phyloP scores from a whole-genome alignment of 306 rosid genomes.

The Aeschynomene evenia region DNA sequence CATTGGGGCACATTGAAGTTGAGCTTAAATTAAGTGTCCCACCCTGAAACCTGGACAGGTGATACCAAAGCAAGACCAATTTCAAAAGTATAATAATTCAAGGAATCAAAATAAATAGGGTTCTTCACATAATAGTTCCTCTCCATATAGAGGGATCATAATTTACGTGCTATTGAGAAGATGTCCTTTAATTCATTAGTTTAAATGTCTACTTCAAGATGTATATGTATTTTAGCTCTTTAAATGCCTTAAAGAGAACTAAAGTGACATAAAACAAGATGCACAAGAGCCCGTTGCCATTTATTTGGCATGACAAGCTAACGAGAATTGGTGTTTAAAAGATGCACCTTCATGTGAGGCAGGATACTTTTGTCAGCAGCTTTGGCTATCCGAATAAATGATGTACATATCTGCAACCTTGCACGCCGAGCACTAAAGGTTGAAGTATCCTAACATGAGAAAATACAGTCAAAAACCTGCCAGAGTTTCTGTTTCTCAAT shows the following conservation, averaged over 20 bases:
- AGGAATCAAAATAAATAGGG: constrained; percentile 17
- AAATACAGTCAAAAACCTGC: constrained; percentile 31
- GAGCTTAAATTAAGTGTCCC: background rate
- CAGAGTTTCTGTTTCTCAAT: constrained; percentile 18
- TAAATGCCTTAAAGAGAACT: background rate
- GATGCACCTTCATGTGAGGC: constrained; percentile 95
- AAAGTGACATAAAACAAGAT: background rate
- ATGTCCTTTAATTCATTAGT: background rate
- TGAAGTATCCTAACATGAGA: constrained; percentile 67
- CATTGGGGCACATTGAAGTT: background rate
- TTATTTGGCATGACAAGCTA: constrained; percentile 19
- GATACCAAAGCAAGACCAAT: constrained; percentile 21
- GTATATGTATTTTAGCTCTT: background rate
- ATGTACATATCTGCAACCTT: constrained; percentile 88
- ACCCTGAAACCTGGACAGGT: constrained; percentile 8
- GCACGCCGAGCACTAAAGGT: constrained; percentile 79
- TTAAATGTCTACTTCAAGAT: background rate
- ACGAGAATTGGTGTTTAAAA: constrained; percentile 14
- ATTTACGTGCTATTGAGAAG: background rate
- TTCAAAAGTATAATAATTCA: background rate
- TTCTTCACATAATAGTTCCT: background rate
- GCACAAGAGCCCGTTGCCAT: background rate
- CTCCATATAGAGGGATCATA: background rate
- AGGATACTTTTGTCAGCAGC: constrained; percentile 85
- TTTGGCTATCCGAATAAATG: constrained; percentile 94